Conservation (phyloP, 2,329 filamentous ascomycete species). For the Colletotrichum nymphaeae region DNA sequence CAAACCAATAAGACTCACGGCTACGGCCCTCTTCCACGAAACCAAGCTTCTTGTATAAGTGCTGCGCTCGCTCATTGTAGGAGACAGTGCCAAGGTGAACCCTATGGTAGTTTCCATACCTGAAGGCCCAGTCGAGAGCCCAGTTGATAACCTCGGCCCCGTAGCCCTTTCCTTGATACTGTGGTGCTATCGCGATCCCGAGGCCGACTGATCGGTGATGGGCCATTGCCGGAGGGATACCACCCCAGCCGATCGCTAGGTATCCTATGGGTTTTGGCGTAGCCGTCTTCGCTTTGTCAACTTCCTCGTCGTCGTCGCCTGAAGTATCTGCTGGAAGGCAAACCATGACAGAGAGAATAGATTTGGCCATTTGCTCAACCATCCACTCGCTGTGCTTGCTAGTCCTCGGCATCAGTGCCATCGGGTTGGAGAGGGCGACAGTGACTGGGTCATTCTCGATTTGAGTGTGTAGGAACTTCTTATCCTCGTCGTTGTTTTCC, state of each 20-base stretch:
- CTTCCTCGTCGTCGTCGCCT: neutral
- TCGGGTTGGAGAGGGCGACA: neutral
- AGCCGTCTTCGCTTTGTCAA: neutral
- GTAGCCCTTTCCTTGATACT: neutral
- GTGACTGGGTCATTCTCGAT: slow-evolving; percentile 8
- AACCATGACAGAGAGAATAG: neutral
- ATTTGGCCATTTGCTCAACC: neutral
- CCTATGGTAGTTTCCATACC: neutral
- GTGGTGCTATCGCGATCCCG: neutral
- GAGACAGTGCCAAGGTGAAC: neutral
- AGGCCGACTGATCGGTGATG: neutral
- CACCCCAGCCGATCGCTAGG: neutral
- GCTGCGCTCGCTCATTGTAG: neutral
- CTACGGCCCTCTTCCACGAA: neutral
- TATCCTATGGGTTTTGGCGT: neutral
- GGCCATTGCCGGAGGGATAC: neutral
- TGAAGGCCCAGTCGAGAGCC: neutral
- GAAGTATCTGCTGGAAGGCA: neutral
- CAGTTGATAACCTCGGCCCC: neutral
- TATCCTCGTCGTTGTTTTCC: slow-evolving; percentile 5
- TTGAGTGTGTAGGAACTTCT: neutral
- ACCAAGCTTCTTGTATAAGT: neutral
- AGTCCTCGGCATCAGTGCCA: neutral
- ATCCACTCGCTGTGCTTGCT: neutral
- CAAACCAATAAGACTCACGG: neutral